These are phyloP conservation scores for Tuber brumale DNA, from an alignment of 495 filamentous ascomycete species.

Conservation along the genomic window DNA sequence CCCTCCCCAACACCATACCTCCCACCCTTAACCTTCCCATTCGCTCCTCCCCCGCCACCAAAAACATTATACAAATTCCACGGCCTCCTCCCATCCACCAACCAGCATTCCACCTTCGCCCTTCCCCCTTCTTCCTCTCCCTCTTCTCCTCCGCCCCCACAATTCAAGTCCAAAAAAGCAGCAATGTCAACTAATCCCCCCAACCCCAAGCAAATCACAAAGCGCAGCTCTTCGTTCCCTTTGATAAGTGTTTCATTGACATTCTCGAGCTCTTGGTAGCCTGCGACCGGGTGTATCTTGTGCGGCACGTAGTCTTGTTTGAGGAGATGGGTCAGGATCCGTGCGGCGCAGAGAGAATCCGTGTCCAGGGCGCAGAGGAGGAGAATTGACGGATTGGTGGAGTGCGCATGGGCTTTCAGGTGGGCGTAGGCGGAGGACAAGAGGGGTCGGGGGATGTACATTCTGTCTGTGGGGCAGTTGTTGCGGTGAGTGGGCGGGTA, in stretches of 20 bases:
- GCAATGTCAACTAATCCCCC: slow-evolving; percentile 84
- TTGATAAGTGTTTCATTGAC: slow-evolving; percentile 33
- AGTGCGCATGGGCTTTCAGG: slow-evolving; percentile 71
- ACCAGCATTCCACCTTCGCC: slow-evolving; percentile 83
- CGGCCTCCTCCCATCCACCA: slow-evolving; percentile 81
- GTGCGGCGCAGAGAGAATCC: slow-evolving; percentile 90
- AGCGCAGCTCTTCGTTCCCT: slow-evolving; percentile 39
- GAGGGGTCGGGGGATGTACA: slow-evolving; percentile 90
- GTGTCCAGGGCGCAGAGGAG: slow-evolving; percentile 89
- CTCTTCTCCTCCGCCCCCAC: slow-evolving; percentile 40
- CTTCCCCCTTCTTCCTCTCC: neutral
- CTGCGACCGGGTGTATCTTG: slow-evolving; percentile 89
- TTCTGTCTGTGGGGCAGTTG: slow-evolving; percentile 44
- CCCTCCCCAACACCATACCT: slow-evolving; percentile 45
- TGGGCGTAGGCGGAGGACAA: slow-evolving; percentile 86
- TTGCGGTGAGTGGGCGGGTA: neutral
- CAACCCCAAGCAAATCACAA: slow-evolving; percentile 87
- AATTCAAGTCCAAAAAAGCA: slow-evolving; percentile 61
- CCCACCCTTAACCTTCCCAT: slow-evolving; percentile 53
- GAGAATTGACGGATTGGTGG: slow-evolving; percentile 81
- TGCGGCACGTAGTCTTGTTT: slow-evolving; percentile 98
- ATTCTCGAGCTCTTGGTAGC: slow-evolving; percentile 76
- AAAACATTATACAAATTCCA: slow-evolving; percentile 96
- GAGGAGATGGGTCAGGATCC: slow-evolving; percentile 81
- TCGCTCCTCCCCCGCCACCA: slow-evolving; percentile 54